Evolutionary conservation across 768 basidiomycete species (phyloP), one percentile per base, ranked within the genome.

Genomic region (Peribolospora baueri): DNA sequence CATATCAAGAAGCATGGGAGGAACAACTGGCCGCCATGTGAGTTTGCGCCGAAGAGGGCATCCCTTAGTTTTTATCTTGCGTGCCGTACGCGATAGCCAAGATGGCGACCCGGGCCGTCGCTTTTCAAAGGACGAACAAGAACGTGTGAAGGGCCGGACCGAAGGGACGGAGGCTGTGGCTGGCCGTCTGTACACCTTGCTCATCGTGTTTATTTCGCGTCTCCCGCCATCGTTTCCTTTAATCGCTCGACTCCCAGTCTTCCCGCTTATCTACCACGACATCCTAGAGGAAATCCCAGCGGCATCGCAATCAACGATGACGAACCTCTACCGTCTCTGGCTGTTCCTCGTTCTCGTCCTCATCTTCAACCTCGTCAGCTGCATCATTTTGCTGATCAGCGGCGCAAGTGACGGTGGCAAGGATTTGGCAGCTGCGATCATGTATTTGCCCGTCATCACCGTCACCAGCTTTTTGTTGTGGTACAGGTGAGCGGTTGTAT

Each of bases 1-100:
- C 72, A 86, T 57, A 74, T 70, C 59, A 71, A 75, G 61, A 80
- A 76, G 64, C 78, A 82, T 64, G 86, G 85, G 43, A 76, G 78
- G 60, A 90, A 84, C 66, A 98, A 98, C 69, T 98, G 84, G 80
- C 91, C 91, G 42, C 78, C 78, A 10, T 90, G 87, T 82, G 61
- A 65, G 82, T 72, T 10, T 25, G 25, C 25, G 25, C 50, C 25
- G 11, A 47, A 41, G 5, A 42, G 52, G 40, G 25, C 7, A 50
- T 25, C 58, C 57, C 40, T 55, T 45, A 50, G 7, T 51, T 56
- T 55, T 8, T 52, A 49, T 50, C 52, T 56, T 56, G 54, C 58
- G 54, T 51, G 48, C 50, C 60, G 59, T 53, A 62, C 56, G 56
- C 57, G 52, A 59, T 63, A 52, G 61, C 48, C 42, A 11, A 46